A percentile compares a stretch with the other conserved stretches of the same genome.
These are phyloP conservation scores for Aechmea fasciata DNA, from an alignment of 176 grass and related monocot genomes.

Conservation along the genomic window DNA sequence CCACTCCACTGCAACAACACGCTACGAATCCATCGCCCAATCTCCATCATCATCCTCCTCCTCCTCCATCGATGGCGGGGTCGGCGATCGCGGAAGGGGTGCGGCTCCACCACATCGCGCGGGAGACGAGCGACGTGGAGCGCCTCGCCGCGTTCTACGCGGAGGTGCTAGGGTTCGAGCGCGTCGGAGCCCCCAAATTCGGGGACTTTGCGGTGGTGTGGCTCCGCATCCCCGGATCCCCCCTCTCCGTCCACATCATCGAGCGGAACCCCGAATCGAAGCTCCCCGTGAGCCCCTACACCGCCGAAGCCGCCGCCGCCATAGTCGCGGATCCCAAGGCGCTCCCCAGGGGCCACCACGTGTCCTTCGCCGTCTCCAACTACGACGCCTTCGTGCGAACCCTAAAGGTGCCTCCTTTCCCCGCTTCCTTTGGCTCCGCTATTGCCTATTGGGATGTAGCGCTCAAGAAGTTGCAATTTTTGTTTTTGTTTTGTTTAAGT, in stretches of 20 bases:
- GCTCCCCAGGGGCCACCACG: slow-evolving; percentile 60
- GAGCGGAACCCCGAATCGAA: slow-evolving; percentile 49
- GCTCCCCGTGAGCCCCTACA: slow-evolving; percentile 12
- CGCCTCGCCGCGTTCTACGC: slow-evolving; percentile 85
- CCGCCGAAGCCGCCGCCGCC: background rate
- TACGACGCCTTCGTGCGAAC: slow-evolving; percentile 50
- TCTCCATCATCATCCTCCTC: background rate
- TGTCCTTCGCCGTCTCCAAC: slow-evolving; percentile 71
- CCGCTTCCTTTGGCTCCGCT: background rate
- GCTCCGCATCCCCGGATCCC: slow-evolving; percentile 45
- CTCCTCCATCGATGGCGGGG: slow-evolving; percentile 35
- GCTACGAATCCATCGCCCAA: too few relatives aligned
- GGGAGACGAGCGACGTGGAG: slow-evolving; percentile 66
- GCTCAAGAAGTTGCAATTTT: background rate
- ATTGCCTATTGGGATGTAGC: background rate
- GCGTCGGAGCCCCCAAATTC: slow-evolving; percentile 32
- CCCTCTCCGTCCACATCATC: slow-evolving; percentile 66
- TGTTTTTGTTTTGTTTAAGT: background rate
- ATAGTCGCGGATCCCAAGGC: slow-evolving; percentile 22
- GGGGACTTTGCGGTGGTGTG: slow-evolving; percentile 52
- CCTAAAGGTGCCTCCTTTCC: slow-evolving; percentile 31
- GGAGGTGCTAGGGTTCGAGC: slow-evolving; percentile 81
- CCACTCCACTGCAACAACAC: background rate
- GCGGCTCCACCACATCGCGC: slow-evolving; percentile 70
- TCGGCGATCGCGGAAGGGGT: slow-evolving; percentile 31